phyloP scores from a whole-genome alignment of 2,329 filamentous ascomycete species.

The Neophaeococcomyces aloes region DNA sequence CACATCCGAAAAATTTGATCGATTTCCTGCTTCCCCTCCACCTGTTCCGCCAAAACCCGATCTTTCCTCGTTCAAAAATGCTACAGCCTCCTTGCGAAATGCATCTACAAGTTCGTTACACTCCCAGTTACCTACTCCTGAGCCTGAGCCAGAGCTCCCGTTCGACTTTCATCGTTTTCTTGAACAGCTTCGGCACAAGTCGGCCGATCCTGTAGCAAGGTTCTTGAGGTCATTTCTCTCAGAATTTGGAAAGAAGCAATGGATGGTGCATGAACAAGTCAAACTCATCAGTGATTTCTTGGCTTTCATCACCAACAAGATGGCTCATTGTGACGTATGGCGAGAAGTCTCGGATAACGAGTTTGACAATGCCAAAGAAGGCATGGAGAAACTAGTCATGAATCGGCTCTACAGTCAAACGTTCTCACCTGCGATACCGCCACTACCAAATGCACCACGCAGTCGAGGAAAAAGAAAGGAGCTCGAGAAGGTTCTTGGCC shows the following conservation, averaged over 20 bases:
- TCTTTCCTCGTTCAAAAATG: slow-evolving; percentile 16
- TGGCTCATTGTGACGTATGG: slow-evolving; percentile 96
- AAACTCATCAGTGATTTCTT: slow-evolving; percentile 97
- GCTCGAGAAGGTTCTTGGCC: slow-evolving; percentile 58
- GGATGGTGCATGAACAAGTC: slow-evolving; percentile 99
- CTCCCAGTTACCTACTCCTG: slow-evolving; percentile 52
- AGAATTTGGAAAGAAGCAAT: slow-evolving; percentile 94
- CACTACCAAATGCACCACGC: slow-evolving; percentile 60
- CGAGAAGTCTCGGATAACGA: slow-evolving; percentile 88
- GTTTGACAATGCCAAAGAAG: slow-evolving; percentile 95
- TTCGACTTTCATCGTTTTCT: slow-evolving; percentile 98
- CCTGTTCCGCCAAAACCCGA: slow-evolving; percentile 23
- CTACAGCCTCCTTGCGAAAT: slow-evolving; percentile 26
- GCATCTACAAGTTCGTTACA: slow-evolving; percentile 4
- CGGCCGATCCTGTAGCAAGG: slow-evolving; percentile 92
- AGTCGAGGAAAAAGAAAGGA: slow-evolving; percentile 59
- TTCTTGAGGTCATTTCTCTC: slow-evolving; percentile 89
- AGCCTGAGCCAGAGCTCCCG: slow-evolving; percentile 72
- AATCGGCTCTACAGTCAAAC: slow-evolving; percentile 92
- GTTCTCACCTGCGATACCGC: slow-evolving; percentile 84
- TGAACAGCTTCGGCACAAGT: slow-evolving; percentile 88
- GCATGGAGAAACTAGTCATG: slow-evolving; percentile 99
- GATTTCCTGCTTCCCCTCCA: slow-evolving; percentile 18
- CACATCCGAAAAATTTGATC: slow-evolving; percentile 14
- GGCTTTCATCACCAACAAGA: slow-evolving; percentile 94